Base-by-base conservation (phyloP, 805 yeast genomes). In the Groenewaldozyma salmanticensis region DNA sequence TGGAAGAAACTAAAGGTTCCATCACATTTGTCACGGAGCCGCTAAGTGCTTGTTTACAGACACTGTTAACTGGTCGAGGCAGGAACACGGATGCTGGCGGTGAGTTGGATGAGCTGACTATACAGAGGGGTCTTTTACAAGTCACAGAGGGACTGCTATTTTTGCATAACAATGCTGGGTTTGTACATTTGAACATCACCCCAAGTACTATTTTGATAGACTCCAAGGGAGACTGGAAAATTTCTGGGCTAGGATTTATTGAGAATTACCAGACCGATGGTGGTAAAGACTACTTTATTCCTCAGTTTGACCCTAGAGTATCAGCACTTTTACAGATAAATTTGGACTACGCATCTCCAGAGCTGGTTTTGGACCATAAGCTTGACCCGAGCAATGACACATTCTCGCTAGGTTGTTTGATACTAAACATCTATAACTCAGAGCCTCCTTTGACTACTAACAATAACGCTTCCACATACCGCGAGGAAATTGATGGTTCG, bases 221-320 rank as follows among this genome's bases (percentile, higher is more conserved):
- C 50, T 81, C 77, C 13, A 59, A 61, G 42, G 88, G 94, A 3
- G 97, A 92, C 61, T 92, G 98, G 97, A 92, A 90, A 58, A 58
- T 92, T 2, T 72, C 82, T 4, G 96, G 96, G 0, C 70, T 92
- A 44, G 79, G 73, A 39, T 62, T 74, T 38, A 47, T 58, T 3
- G 65, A 64, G 38, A 73, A 64, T 53, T 72, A 64, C 58, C 73
- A 66, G 54, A 83, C 66, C 50, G 47, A 70, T 33, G 65, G 60
- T 32, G 53, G 74, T 9, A 70, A 69, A 3, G 85, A 78, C 42
- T 82, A 68, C 55, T 77, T 70, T 49, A 64, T 84, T 35, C 83
- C 84, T 52, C 81, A 80, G 37, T 71, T 74, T 46, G 87, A 86
- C 49, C 79, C 87, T 4, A 65, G 92, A 37, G 70, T 85, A 39